These are phyloP conservation scores for Byssochlamys sp. DNA, from an alignment of 2,329 filamentous ascomycete genomes.

Conservation along the genomic window DNA sequence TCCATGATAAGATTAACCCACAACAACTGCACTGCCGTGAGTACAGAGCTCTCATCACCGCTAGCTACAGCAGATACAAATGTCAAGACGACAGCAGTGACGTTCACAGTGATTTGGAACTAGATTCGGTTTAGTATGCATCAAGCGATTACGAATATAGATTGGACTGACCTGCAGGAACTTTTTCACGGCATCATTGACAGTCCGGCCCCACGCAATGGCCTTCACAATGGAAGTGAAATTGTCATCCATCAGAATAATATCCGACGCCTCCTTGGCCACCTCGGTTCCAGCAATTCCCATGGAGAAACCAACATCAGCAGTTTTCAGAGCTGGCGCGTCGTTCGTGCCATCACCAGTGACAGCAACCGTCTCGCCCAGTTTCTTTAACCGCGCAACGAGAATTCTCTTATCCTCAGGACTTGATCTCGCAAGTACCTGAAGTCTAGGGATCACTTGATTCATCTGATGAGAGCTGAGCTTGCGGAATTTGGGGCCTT, in stretches of 20 bases:
- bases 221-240: slow-evolving; percentile 80
- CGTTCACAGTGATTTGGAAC: slow-evolving; percentile 49
- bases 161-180: slow-evolving; percentile 44
- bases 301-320: slow-evolving; percentile 79
- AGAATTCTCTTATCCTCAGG: slow-evolving; percentile 68
- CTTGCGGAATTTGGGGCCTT: slow-evolving; percentile 69
- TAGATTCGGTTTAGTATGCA: slow-evolving; percentile 8
- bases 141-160: neutral
- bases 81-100: slow-evolving; percentile 56
- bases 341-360: slow-evolving; percentile 80
- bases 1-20: slow-evolving; percentile 66
- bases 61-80: slow-evolving; percentile 55
- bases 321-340: slow-evolving; percentile 68
- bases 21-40: slow-evolving; percentile 57
- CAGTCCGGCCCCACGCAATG: slow-evolving; percentile 67
- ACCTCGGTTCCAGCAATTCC: slow-evolving; percentile 75
- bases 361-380: slow-evolving; percentile 69
- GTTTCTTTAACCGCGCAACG: slow-evolving; percentile 60
- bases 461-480: slow-evolving; percentile 56
- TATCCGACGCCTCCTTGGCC: slow-evolving; percentile 74
- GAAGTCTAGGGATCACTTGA: slow-evolving; percentile 58
- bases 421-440: slow-evolving; percentile 63
- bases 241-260: slow-evolving; percentile 81
- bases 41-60: slow-evolving; percentile 47
- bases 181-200: slow-evolving; percentile 68